phyloP scores from a whole-genome alignment of 2,329 filamentous ascomycete genomes.

The Aspergillus amoenus region DNA sequence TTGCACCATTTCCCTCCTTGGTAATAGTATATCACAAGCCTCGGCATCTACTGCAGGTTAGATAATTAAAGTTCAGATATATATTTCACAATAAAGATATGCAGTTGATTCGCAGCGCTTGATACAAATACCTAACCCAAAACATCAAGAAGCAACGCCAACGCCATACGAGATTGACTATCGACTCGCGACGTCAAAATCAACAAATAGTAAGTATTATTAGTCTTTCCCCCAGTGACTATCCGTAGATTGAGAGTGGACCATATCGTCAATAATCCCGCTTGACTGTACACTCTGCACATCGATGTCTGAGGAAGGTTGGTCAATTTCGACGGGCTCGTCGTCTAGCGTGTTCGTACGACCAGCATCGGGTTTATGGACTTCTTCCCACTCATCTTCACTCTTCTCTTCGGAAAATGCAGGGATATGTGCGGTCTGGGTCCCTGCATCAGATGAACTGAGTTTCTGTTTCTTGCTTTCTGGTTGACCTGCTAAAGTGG shows the following conservation, averaged over 20 bases:
- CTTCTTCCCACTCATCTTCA: slow-evolving; percentile 43
- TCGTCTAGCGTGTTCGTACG: slow-evolving; percentile 30
- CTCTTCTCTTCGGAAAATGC: slow-evolving; percentile 26
- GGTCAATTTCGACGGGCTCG: slow-evolving; percentile 34
- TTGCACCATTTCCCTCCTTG: slow-evolving; percentile 10
- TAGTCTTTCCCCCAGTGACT: slow-evolving; percentile 23
- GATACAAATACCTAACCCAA: not conserved
- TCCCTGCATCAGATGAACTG: slow-evolving; percentile 13
- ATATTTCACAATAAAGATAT: not conserved
- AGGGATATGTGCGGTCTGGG: slow-evolving; percentile 5
- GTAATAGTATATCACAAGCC: not conserved
- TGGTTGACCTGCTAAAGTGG: slow-evolving; percentile 43
- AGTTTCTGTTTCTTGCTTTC: slow-evolving; percentile 50
- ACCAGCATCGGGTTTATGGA: slow-evolving; percentile 29
- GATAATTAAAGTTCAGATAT: not conserved
- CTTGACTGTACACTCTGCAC: slow-evolving; percentile 38
- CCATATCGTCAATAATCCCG: slow-evolving; percentile 29
- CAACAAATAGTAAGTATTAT: not conserved
- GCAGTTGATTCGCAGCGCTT: not conserved
- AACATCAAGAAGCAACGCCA: not conserved
- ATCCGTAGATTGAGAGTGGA: slow-evolving; percentile 22
- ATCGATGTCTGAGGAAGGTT: slow-evolving; percentile 29
- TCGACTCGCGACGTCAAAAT: not conserved
- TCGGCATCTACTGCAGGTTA: too few relatives aligned
- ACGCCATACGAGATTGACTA: not conserved